Evolutionary conservation across 179 eudicot genomes (phyloP), one percentile per base, ranked within the genome.

Genomic region (Spergularia azorica): DNA sequence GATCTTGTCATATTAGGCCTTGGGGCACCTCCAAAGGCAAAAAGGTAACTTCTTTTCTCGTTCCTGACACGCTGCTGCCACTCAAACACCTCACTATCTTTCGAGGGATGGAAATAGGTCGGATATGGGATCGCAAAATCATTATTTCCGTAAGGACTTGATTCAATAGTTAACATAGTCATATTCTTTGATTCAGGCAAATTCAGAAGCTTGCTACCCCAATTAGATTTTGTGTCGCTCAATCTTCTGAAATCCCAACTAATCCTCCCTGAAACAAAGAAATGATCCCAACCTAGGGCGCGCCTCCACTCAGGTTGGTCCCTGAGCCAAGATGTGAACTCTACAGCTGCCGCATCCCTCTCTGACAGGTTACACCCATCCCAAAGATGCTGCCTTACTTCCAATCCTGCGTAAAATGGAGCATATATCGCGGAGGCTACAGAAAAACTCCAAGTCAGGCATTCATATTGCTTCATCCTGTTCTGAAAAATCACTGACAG

Each of bases 41-140:
- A 82, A 5, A 82, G 69, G 20, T 63, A 70, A 6, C 0, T 32
- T 2, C 84, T 69, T 38, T 64, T 56, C 8, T 10, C 7, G 5
- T 36, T 74, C 12, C 64, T 78, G 48, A 82, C 79, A 13, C n/a
- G 68, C 0, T 74, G 60, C 18, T 82, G 84, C 81, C 81, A 82
- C 73, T 70, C 73, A 0, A 70, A 67, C 51, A 82, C 70, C n/a
- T 82, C 79, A 1, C 0, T 14, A 21, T 78, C 81, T 7, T 5
- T 63, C 9, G 72, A 69, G 64, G 84, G 84, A 63, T 82, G 81
- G 59, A 82, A 82, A 64, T 74, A 74, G 26, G 84, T 82, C 43
- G 84, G 79, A 64, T 82, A 82, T n/a, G 79, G 84, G 51, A 82
- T 43, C 0, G 73, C 79, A 70, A 82, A 63, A 10, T 82, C 81